A percentile compares a stretch with the other conserved stretches of the same genome.
phyloP scores from a whole-genome alignment of 768 basidiomycete genomes.

The Collybiopsis luxurians region DNA sequence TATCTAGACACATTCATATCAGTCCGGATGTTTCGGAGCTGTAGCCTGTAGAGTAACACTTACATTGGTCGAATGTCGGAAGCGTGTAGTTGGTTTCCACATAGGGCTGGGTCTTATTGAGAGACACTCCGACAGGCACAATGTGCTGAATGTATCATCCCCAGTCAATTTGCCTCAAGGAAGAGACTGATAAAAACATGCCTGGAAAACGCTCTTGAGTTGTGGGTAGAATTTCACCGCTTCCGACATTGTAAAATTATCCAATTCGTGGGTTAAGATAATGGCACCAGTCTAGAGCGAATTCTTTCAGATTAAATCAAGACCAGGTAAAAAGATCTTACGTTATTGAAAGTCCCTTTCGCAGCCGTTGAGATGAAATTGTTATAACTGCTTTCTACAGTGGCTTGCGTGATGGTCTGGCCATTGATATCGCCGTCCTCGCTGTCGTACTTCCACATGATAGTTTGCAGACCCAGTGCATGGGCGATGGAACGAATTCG shows the following conservation, averaged over 20 bases:
- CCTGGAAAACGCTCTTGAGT: constrained; percentile 44
- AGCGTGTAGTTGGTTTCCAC: constrained; percentile 40
- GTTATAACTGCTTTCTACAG: constrained; percentile 54
- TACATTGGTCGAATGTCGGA: constrained; percentile 48
- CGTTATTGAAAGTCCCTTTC: constrained; percentile 27
- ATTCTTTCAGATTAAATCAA: constrained; percentile 25
- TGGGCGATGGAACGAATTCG: constrained; percentile 71
- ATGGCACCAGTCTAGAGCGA: constrained; percentile 52
- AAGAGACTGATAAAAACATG: constrained; percentile 24
- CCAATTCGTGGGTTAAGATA: constrained; percentile 56
- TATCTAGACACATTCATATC: background rate
- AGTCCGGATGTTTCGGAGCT: background rate
- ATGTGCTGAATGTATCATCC: constrained; percentile 32
- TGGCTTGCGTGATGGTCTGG: constrained; percentile 30
- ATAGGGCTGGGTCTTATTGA: constrained; percentile 53
- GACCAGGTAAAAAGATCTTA: background rate
- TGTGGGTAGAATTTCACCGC: constrained; percentile 48
- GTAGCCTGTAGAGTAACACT: constrained; percentile 13
- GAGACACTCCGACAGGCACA: constrained; percentile 50
- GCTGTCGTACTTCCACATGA: constrained; percentile 77
- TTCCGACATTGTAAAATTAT: constrained; percentile 58
- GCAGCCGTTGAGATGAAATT: constrained; percentile 44
- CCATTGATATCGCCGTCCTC: constrained; percentile 32
- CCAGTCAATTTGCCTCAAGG: background rate
- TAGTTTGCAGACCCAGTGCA: constrained; percentile 63